A percentile compares a stretch with the other conserved stretches of the same genome.
These are phyloP conservation scores for Akanthomyces lecanii DNA, from an alignment of 2,329 filamentous ascomycete genomes.

Conservation along the genomic window DNA sequence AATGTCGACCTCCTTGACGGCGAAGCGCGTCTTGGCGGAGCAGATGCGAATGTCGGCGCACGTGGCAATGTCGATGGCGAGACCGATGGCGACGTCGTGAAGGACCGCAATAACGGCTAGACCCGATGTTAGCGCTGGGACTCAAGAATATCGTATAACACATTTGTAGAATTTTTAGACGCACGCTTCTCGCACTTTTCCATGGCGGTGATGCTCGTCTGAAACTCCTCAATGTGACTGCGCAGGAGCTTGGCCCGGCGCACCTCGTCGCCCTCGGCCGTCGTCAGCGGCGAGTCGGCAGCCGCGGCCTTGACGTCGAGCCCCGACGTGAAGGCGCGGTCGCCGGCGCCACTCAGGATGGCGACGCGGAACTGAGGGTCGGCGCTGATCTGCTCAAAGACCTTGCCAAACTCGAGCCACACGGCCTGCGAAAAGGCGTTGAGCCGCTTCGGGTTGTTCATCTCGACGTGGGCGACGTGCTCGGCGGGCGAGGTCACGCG, in stretches of 20 bases:
- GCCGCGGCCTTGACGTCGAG: constrained; percentile 74
- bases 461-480: constrained; percentile 85
- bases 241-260: constrained; percentile 60
- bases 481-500: constrained; percentile 66
- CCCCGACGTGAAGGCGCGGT: constrained; percentile 79
- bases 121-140: background rate
- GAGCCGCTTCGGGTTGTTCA: constrained; percentile 80
- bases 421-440: constrained; percentile 83
- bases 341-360: constrained; percentile 75
- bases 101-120: constrained; percentile 75
- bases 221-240: constrained; percentile 72
- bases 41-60: constrained; percentile 68
- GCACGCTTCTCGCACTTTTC: constrained; percentile 86
- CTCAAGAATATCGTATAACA: background rate
- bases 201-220: constrained; percentile 68
- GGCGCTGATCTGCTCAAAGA: constrained; percentile 69
- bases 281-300: constrained; percentile 42
- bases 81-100: constrained; percentile 72
- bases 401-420: constrained; percentile 73
- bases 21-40: constrained; percentile 55
- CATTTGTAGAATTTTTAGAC: constrained; percentile 23
- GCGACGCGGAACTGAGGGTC: constrained; percentile 72
- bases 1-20: constrained; percentile 80
- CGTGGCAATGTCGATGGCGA: constrained; percentile 70
- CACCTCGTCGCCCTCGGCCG: constrained; percentile 50